Evolutionary conservation across 495 filamentous ascomycete genomes (phyloP), one percentile per base, ranked within the genome.

Genomic region (Podospora comata): DNA sequence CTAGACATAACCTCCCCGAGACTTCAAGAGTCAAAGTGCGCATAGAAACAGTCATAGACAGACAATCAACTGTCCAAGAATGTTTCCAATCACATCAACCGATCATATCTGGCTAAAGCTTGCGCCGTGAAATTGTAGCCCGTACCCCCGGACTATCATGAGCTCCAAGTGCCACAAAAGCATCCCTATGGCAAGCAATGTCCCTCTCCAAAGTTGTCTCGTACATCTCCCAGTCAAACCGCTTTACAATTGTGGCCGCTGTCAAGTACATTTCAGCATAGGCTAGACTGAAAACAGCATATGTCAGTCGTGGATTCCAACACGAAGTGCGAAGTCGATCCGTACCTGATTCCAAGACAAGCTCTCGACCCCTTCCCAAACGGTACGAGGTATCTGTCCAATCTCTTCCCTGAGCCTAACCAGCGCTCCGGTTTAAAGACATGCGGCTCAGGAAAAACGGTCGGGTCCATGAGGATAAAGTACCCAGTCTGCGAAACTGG

Each of bases 381-480:
- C 0, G 80, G 69, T 16, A 83, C 77, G 34, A 86, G 67, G 62
- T 86, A 85, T 55, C 76, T 79, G 23, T 85, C 81, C 30, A 85
- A 73, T 5, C 34, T 30, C 19, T 80, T 73, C 4, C 60, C 67
- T 15, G 76, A 73, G 4, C 70, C 67, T 16, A 85, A 73, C 85
- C 85, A 88, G 20, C 85, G 82, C 53, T 84, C 79, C 0, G 86
- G 85, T 18, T 76, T 65, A 70, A 85, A 87, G 16, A 65, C 69
- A 7, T 78, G 65, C 0, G 85, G 82, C 13, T 85, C 73, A 1
- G 84, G 80, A 67, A 85, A 88, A 54, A 85, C 67, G 0, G 53
- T 67, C 3, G 78, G 69, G 66, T 85, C 74, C 53, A 74, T 76
- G 20, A 83, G 76, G 55, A 84, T 76, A 48, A 70, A 74, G 53